Percentiles rank a stretch among this genome's conserved stretches.
These are phyloP conservation scores for Syzygium syzygioides DNA, from an alignment of 441 rosid species.

Conservation along the genomic window DNA sequence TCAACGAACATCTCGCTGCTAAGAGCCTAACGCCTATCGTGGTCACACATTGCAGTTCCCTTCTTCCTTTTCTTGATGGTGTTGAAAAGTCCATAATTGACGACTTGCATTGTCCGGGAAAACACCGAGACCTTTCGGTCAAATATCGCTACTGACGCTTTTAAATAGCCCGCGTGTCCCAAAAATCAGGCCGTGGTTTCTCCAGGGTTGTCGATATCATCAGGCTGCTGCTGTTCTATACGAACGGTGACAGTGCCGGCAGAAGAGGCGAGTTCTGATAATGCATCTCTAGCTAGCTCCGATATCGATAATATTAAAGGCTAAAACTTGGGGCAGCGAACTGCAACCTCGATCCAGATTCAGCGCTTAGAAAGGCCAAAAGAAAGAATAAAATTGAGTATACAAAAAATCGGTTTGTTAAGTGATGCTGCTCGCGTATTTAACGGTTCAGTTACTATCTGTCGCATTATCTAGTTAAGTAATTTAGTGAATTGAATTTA, in stretches of 20 bases:
- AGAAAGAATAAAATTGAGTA: background rate
- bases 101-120: background rate
- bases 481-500: background rate
- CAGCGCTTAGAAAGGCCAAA: background rate
- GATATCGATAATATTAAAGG: background rate
- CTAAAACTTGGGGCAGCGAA: background rate
- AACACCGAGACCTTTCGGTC: background rate
- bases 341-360: background rate
- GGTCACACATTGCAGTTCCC: background rate
- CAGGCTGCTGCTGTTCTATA: background rate
- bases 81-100: background rate
- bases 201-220: accelerated
- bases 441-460: background rate
- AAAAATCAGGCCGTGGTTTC: background rate
- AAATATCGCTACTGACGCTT: background rate
- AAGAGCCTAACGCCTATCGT: background rate
- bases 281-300: accelerated
- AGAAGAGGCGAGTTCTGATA: background rate
- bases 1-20: background rate
- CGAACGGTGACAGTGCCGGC: accelerated
- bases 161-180: background rate
- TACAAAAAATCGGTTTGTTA: background rate
- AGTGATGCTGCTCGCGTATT: background rate
- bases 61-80: background rate
- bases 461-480: background rate